Conservation (phyloP, 2,329 filamentous ascomycete genomes). For the Stromatinia cepivora region DNA sequence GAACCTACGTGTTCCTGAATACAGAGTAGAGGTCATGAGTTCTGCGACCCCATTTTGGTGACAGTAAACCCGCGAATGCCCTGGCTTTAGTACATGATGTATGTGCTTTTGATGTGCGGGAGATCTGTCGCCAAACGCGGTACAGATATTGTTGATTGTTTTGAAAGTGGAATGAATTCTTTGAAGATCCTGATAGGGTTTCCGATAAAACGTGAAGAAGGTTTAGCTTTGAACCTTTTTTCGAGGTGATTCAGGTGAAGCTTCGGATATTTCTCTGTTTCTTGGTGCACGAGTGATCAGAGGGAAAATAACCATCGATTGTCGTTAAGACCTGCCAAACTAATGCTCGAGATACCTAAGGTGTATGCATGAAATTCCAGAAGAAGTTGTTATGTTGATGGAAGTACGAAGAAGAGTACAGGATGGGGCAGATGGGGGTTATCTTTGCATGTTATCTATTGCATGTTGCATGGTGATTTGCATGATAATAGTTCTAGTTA, state of each 20-base stretch:
- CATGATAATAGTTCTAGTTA: conserved; percentile 19
- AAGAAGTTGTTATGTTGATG: conserved; percentile 5
- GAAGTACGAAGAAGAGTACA: conserved; percentile 15
- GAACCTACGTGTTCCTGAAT: conserved; percentile 9
- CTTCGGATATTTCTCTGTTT: conserved; percentile 19
- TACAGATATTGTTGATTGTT: conserved; percentile 3
- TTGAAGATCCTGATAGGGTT: conserved; percentile 8
- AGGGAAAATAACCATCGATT: neutral
- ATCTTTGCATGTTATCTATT: conserved; percentile 17
- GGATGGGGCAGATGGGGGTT: conserved; percentile 3
- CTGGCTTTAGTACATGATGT: conserved; percentile 15
- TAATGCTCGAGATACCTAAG: conserved; percentile 10
- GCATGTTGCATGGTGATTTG: conserved; percentile 17
- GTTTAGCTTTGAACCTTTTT: conserved; percentile 6
- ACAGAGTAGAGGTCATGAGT: conserved; percentile 25
- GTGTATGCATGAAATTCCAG: conserved; percentile 15
- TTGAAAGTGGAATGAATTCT: neutral
- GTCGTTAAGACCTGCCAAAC: conserved; percentile 13
- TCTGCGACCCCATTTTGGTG: conserved; percentile 22
- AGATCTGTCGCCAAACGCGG: conserved; percentile 26
- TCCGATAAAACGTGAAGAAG: neutral
- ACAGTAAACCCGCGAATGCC: conserved; percentile 11
- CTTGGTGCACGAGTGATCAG: conserved; percentile 16
- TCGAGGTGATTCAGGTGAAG: conserved; percentile 16
- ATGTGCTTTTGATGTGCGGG: conserved; percentile 18